A percentile compares a stretch with the other conserved stretches of the same genome.
phyloP scores from a whole-genome alignment of 768 basidiomycete genomes.

The Mrakia blollopis region DNA sequence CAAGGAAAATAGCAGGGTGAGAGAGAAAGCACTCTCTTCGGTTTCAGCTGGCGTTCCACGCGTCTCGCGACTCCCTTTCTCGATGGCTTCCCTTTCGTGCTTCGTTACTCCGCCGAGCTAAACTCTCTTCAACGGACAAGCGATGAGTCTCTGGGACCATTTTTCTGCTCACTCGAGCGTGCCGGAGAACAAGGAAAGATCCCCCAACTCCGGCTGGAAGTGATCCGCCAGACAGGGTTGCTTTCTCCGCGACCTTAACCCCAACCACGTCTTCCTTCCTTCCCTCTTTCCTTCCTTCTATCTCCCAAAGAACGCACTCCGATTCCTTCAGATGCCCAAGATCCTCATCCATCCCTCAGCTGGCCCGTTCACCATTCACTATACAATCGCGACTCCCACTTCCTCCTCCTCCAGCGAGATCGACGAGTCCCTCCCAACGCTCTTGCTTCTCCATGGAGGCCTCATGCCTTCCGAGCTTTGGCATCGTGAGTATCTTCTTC shows the following conservation, averaged over 20 bases:
- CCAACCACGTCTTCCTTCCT: not conserved
- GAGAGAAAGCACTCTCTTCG: too few species aligned
- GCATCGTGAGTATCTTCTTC: not conserved
- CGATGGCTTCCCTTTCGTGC: too few species aligned
- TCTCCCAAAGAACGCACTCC: not conserved
- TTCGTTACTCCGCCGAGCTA: too few species aligned
- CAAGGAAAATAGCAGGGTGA: too few species aligned
- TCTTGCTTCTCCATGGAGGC: not conserved
- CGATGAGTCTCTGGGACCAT: too few species aligned
- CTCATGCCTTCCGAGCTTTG: not conserved
- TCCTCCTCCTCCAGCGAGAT: not conserved
- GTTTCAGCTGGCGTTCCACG: too few species aligned
- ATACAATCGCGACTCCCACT: not conserved
- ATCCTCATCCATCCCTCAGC: not conserved
- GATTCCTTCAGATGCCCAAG: not conserved
- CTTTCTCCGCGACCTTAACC: not conserved
- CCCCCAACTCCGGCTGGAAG: not conserved
- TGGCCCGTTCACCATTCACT: not conserved
- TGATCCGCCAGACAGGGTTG: not conserved
- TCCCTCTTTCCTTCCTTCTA: not conserved
- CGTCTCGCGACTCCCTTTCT: too few species aligned
- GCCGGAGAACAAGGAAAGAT: not conserved
- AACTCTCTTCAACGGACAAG: too few species aligned
- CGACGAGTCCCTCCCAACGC: not conserved
- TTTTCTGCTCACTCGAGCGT: too few species aligned